phyloP scores from a whole-genome alignment of 2,329 filamentous ascomycete genomes.

The Monosporascus ibericus region DNA sequence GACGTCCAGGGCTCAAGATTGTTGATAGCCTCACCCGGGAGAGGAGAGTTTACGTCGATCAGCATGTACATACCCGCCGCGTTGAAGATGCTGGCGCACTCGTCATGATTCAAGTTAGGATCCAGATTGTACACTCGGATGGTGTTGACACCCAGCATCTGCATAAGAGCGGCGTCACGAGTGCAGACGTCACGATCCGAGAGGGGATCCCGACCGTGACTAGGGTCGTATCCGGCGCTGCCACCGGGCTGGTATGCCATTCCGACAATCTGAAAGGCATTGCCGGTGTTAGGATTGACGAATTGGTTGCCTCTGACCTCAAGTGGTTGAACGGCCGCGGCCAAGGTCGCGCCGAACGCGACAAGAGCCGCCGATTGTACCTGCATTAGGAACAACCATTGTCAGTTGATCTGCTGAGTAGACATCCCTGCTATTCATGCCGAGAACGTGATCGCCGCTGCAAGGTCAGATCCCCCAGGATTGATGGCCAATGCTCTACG shows the following conservation, averaged over 20 bases:
- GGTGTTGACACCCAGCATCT: slow-evolving; percentile 58
- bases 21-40: slow-evolving; percentile 51
- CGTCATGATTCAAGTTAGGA: slow-evolving; percentile 59
- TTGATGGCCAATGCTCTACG: too few species aligned
- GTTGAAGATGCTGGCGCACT: slow-evolving; percentile 63
- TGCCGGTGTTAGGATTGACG: slow-evolving; percentile 51
- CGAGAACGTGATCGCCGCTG: background rate
- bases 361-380: slow-evolving; percentile 40
- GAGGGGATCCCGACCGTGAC: slow-evolving; percentile 49
- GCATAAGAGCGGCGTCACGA: slow-evolving; percentile 60
- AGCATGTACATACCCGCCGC: slow-evolving; percentile 64
- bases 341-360: slow-evolving; percentile 47
- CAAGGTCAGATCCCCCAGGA: background rate
- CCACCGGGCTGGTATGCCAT: slow-evolving; percentile 66
- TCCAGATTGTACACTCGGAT: slow-evolving; percentile 66
- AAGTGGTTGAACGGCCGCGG: slow-evolving; percentile 51
- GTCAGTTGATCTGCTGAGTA: background rate
- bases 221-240: slow-evolving; percentile 54
- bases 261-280: slow-evolving; percentile 60
- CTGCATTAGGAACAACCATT: slow-evolving; percentile 19
- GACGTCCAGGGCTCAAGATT: slow-evolving; percentile 50
- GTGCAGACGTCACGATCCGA: slow-evolving; percentile 52
- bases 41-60: slow-evolving; percentile 62
- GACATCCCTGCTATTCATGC: too few species aligned
- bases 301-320: slow-evolving; percentile 53